A percentile compares a stretch with the other conserved stretches of the same genome.
Conservation (phyloP, 257 asterid genomes). For the Nemophila menziesii region DNA sequence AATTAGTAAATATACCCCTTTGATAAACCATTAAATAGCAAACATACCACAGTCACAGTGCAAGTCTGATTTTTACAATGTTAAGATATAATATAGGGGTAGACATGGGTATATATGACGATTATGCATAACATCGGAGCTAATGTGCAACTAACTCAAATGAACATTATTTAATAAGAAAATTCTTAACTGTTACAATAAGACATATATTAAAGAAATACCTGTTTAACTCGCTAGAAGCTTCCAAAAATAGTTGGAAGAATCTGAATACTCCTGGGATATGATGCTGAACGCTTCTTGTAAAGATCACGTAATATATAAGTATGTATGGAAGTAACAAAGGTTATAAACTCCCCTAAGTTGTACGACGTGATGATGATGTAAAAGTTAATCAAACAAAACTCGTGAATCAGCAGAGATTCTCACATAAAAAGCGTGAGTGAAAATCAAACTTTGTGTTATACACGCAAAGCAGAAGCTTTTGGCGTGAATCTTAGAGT, state of each 20-base stretch:
- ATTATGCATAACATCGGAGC: too few species aligned
- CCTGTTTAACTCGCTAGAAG: neutral
- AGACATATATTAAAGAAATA: neutral
- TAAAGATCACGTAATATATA: neutral
- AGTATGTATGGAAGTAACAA: too few species aligned
- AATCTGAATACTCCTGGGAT: too few species aligned
- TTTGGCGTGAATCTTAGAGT: slow-evolving; percentile 15
- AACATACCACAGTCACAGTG: too few species aligned
- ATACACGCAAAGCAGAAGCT: slow-evolving; percentile 25
- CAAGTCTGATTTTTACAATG: too few species aligned
- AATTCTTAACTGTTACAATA: too few species aligned
- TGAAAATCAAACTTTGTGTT: slow-evolving; percentile 10
- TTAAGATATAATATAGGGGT: too few species aligned
- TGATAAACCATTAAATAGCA: too few species aligned
- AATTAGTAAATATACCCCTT: too few species aligned
- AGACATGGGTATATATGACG: too few species aligned
- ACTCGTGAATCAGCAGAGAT: slow-evolving; percentile 1
- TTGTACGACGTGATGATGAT: neutral
- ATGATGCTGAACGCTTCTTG: neutral
- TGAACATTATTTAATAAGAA: too few species aligned
- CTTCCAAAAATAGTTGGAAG: neutral
- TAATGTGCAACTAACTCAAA: too few species aligned
- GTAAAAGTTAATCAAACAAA: neutral
- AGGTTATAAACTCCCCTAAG: neutral
- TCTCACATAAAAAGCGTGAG: slow-evolving; percentile 15